Evolutionary conservation across 2,329 filamentous ascomycete species (phyloP).

Genomic region (Lachnellula hyalina): DNA sequence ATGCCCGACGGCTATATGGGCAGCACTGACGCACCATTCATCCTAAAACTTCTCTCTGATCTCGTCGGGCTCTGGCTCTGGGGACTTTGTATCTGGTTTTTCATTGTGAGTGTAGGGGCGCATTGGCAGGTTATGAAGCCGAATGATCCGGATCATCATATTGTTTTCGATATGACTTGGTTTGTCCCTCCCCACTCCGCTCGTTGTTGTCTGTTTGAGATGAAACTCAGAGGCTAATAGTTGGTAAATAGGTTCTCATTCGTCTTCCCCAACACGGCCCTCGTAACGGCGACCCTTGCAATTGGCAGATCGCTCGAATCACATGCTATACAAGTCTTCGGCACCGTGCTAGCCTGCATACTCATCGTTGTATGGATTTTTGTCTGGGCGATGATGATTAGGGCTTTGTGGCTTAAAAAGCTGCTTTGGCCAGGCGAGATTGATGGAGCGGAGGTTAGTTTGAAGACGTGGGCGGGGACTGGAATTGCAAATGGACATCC

Average conservation of each 20-base stretch:
- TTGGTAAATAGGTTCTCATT: constrained; percentile 58
- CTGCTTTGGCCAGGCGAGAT: constrained; percentile 64
- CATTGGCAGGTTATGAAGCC: constrained; percentile 60
- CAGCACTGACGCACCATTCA: constrained; percentile 37
- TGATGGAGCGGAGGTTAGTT: constrained; percentile 11
- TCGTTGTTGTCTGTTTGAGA: not conserved
- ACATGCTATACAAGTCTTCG: constrained; percentile 58
- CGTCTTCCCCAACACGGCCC: constrained; percentile 47
- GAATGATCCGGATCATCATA: constrained; percentile 40
- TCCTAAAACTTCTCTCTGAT: constrained; percentile 45
- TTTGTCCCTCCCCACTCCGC: constrained; percentile 47
- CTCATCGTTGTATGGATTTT: constrained; percentile 63
- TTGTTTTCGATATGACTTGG: constrained; percentile 81
- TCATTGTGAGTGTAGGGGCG: constrained; percentile 71
- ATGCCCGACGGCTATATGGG: constrained; percentile 41
- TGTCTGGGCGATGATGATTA: constrained; percentile 65
- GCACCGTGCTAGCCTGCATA: constrained; percentile 60
- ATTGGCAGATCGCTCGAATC: constrained; percentile 59
- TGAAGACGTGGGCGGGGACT: constrained; percentile 8
- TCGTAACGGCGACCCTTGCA: constrained; percentile 64
- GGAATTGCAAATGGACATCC: not conserved
- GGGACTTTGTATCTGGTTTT: constrained; percentile 81
- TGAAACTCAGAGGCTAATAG: not conserved
- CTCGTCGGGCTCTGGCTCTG: constrained; percentile 74
- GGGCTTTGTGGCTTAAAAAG: constrained; percentile 58